A percentile compares a stretch with the other conserved stretches of the same genome.
These are phyloP conservation scores for Uronychia setigera DNA, from an alignment of 73 alveolate genomes.

Conservation along the genomic window DNA sequence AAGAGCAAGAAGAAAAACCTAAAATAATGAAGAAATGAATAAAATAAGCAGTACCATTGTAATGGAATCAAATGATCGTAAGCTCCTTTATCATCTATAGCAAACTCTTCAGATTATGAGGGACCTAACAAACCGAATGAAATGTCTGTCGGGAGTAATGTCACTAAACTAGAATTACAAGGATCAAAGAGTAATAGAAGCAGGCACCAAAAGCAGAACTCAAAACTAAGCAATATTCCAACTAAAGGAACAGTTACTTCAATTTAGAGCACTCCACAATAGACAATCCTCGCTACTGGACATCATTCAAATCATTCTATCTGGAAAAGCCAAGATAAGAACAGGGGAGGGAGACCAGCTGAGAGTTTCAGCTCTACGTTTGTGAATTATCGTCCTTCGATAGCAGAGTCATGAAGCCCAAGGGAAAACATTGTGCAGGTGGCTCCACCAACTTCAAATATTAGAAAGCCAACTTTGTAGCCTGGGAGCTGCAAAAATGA, in stretches of 20 bases:
- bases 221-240: neutral
- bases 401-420: neutral
- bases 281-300: neutral
- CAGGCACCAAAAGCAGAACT: neutral
- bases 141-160: neutral
- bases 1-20: neutral
- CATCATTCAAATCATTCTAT: neutral
- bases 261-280: neutral
- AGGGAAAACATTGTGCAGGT: neutral
- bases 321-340: neutral
- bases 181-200: neutral
- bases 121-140: conserved; percentile 1
- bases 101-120: neutral
- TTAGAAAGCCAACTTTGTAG: neutral
- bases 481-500: neutral
- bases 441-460: neutral
- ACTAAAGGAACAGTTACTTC: neutral
- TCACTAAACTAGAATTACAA: neutral
- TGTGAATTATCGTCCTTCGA: neutral
- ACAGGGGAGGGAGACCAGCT: neutral
- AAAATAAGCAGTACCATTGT: neutral
- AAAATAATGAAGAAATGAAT: neutral
- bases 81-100: neutral
- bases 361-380: neutral
- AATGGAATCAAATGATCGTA: neutral